Percentiles rank a stretch among this genome's conserved stretches.
phyloP scores from a whole-genome alignment of 2,329 filamentous ascomycete genomes.

The Cryphonectria naterciae region DNA sequence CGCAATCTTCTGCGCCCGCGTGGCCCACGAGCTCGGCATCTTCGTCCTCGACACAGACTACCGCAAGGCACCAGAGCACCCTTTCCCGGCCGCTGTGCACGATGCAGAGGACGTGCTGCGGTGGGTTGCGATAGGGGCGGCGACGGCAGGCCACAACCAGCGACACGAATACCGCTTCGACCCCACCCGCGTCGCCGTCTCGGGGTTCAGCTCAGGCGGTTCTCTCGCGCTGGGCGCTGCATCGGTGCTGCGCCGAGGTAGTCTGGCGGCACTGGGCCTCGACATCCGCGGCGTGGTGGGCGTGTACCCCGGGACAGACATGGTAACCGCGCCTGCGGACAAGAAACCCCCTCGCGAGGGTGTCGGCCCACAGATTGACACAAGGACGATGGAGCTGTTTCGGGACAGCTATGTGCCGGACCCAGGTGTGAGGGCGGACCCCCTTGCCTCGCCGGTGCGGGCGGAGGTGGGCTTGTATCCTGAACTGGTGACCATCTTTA shows the following conservation, averaged over 20 bases:
- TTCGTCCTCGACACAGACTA: slow-evolving; percentile 48
- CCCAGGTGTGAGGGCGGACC: background rate
- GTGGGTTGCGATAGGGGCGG: slow-evolving; percentile 39
- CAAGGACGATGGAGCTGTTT: background rate
- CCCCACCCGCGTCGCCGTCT: slow-evolving; percentile 33
- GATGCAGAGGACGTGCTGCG: slow-evolving; percentile 40
- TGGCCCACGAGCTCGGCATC: slow-evolving; percentile 28
- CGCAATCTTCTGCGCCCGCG: slow-evolving; percentile 19
- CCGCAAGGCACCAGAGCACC: slow-evolving; percentile 52
- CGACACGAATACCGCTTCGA: slow-evolving; percentile 32
- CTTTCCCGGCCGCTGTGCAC: slow-evolving; percentile 48
- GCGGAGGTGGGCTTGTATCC: slow-evolving; percentile 6
- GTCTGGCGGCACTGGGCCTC: background rate
- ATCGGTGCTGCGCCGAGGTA: background rate
- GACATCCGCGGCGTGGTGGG: slow-evolving; percentile 10
- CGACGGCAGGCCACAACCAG: slow-evolving; percentile 14
- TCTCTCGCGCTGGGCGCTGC: slow-evolving; percentile 35
- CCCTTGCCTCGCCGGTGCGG: slow-evolving; percentile 14
- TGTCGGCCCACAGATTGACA: background rate
- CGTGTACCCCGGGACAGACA: slow-evolving; percentile 12
- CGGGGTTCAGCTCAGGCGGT: slow-evolving; percentile 37
- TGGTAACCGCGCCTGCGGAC: slow-evolving; percentile 3
- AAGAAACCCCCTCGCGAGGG: slow-evolving; percentile 18
- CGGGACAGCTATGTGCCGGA: slow-evolving; percentile 16
- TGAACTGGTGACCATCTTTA: slow-evolving; percentile 10